These are phyloP conservation scores for Fusarium sulawesiense DNA, from an alignment of 2,329 filamentous ascomycete genomes.

Conservation along the genomic window DNA sequence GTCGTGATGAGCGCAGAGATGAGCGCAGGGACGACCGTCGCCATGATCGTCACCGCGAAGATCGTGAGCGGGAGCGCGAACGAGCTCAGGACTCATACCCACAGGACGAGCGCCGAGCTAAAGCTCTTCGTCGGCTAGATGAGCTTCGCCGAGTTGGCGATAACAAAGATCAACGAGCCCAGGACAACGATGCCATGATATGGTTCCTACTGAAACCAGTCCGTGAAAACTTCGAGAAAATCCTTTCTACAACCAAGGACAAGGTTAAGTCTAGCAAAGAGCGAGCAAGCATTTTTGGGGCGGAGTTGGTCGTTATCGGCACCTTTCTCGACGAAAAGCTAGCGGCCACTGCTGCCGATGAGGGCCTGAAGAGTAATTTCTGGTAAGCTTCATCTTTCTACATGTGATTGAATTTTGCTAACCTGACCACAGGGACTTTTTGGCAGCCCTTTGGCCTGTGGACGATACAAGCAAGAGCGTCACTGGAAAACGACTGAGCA, in stretches of 20 bases:
- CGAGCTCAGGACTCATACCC: constrained; percentile 47
- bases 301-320: constrained; percentile 70
- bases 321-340: constrained; percentile 66
- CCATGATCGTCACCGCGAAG: constrained; percentile 40
- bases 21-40: constrained; percentile 38
- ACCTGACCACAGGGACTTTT: constrained; percentile 54
- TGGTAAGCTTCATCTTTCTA: constrained; percentile 55
- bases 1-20: constrained; percentile 27
- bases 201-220: constrained; percentile 68
- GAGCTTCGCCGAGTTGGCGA: constrained; percentile 60
- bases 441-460: constrained; percentile 60
- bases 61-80: constrained; percentile 41
- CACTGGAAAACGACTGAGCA: constrained; percentile 57
- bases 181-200: constrained; percentile 60
- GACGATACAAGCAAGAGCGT: constrained; percentile 59
- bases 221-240: constrained; percentile 67
- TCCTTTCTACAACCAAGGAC: constrained; percentile 71
- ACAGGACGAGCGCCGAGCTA: constrained; percentile 56
- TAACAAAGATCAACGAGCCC: constrained; percentile 60
- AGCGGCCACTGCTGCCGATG: constrained; percentile 55
- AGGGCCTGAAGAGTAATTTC: constrained; percentile 60
- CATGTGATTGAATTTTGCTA: constrained; percentile 18
- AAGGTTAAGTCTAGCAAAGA: constrained; percentile 71
- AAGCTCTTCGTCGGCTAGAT: constrained; percentile 55
- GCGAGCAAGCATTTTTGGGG: constrained; percentile 70